Evolutionary conservation across 331 rosid species (phyloP), one percentile per base, ranked within the genome.

Genomic region (Erythrophleum ivorense): DNA sequence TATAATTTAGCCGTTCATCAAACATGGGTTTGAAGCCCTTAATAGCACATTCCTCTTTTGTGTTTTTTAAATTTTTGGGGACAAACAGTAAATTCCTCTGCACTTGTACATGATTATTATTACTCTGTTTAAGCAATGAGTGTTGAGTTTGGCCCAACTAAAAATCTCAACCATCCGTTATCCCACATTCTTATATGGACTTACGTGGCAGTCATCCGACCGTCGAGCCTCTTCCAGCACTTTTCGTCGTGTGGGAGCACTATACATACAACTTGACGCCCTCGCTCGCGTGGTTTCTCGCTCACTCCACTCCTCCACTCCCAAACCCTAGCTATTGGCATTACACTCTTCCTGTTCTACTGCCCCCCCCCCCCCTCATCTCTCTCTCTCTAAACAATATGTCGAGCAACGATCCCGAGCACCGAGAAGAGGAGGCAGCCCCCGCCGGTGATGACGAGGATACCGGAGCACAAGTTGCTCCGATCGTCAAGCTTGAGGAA

Each of bases 381-480:
- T 40, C 36, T 10, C 78, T n/a, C 78, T 5, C 67, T 4, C 57
- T 60, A 2, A 16, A 24, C 9, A 58, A n/a, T 10, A 94, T 92
- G 97, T 87, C 97, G 6, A 87, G 83, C 89, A 72, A 81, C 85
- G 91, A 91, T 14, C 81, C 94, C 85, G 91, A 84, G 24, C 98
- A 88, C 87, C 88, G 89, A 70, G 92, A 90, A 43, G 98, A 91
- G 36, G 97, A 91, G 57, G 97, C 85, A 7, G 88, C 87, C 68
- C 91, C 91, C 58, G 91, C 94, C 82, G 97, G 86, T 50, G 98
- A 92, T 4, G 98, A 94, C 62, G 97, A 92, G 68, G 98, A 94
- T 60, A 94, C 97, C 40, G 97, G 98, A 49, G 98, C 98, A 52
- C 93, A 91, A 38, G 91, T 94, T 11, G 98, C 97, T 34, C 97